Percentiles rank a stretch among this genome's conserved stretches.
Conservation (phyloP, 352 stramenopile species). For the Phytophthora pistaciae region DNA sequence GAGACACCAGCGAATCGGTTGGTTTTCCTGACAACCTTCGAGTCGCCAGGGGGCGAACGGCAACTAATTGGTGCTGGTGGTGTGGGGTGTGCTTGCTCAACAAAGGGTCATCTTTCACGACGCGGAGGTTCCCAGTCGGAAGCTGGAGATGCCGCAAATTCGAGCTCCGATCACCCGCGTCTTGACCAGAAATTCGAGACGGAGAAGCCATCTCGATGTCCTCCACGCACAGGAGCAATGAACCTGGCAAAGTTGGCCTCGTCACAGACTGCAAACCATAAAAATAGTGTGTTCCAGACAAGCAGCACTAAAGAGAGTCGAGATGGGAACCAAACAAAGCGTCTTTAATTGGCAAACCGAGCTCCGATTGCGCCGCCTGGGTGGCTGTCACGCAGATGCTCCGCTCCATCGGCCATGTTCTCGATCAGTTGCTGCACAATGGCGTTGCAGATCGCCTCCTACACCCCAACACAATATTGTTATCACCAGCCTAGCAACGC, state of each 20-base stretch:
- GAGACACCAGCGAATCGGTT: constrained; percentile 24
- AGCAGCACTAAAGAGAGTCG: neutral
- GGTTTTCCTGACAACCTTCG: constrained; percentile 11
- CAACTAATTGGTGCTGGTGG: constrained; percentile 24
- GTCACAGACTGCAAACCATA: neutral
- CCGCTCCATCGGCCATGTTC: constrained; percentile 32
- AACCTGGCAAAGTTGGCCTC: neutral
- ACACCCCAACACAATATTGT: neutral
- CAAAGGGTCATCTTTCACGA: constrained; percentile 37
- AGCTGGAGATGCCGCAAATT: constrained; percentile 47
- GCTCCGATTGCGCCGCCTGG: constrained; percentile 76
- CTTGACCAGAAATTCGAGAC: neutral
- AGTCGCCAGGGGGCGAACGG: constrained; percentile 17
- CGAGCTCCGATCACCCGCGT: constrained; percentile 16
- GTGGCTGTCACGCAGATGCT: constrained; percentile 64
- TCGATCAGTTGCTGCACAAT: constrained; percentile 72
- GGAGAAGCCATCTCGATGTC: constrained; percentile 2
- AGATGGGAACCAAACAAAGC: neutral
- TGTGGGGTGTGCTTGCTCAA: constrained; percentile 46
- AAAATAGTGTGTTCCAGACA: neutral
- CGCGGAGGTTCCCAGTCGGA: constrained; percentile 38
- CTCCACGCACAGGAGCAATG: neutral
- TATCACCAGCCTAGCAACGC: too few species aligned
- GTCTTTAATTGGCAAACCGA: constrained; percentile 28
- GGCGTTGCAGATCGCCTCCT: constrained; percentile 83